These are phyloP conservation scores for Spiraea crenata DNA, from an alignment of 331 rosid genomes.

Conservation along the genomic window DNA sequence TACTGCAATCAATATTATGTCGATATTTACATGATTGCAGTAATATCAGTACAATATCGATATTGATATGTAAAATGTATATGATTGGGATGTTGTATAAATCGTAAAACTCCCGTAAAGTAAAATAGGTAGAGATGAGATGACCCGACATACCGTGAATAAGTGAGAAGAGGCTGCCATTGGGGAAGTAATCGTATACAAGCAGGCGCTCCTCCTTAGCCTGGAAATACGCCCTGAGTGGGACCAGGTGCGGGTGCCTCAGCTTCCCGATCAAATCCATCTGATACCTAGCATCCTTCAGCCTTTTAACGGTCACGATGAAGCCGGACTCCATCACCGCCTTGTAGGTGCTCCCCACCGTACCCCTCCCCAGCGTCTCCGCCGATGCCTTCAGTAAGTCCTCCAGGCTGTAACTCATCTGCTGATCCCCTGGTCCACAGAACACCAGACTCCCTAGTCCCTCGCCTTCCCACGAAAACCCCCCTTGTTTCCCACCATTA, in stretches of 20 bases:
- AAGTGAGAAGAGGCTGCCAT: constrained; percentile 95
- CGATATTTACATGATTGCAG: too few relatives aligned
- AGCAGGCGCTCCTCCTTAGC: constrained; percentile 91
- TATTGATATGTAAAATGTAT: too few relatives aligned
- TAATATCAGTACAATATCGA: too few relatives aligned
- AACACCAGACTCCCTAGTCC: constrained; percentile 92
- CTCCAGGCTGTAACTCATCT: constrained; percentile 82
- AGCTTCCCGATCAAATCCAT: constrained; percentile 69
- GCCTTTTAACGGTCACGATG: constrained; percentile 82
- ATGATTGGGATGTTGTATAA: not conserved
- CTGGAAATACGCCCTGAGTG: constrained; percentile 90
- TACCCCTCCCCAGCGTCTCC: constrained; percentile 87
- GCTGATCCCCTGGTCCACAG: constrained; percentile 87
- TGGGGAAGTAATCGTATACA: constrained; percentile 89
- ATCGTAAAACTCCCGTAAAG: not conserved
- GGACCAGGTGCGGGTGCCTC: constrained; percentile 79
- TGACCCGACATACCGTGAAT: constrained; percentile 57
- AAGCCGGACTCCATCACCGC: constrained; percentile 97
- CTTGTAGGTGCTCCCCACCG: constrained; percentile 79
- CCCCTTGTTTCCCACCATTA: constrained; percentile 55
- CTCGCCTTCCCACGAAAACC: constrained; percentile 83
- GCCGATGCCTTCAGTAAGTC: constrained; percentile 88
- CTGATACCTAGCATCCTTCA: constrained; percentile 80
- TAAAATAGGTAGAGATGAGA: not conserved
- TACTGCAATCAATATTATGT: too few relatives aligned